A percentile compares a stretch with the other conserved stretches of the same genome.
phyloP scores from a whole-genome alignment of 1,284 basidiomycete species.

The Pseudozyma flocculosa region DNA sequence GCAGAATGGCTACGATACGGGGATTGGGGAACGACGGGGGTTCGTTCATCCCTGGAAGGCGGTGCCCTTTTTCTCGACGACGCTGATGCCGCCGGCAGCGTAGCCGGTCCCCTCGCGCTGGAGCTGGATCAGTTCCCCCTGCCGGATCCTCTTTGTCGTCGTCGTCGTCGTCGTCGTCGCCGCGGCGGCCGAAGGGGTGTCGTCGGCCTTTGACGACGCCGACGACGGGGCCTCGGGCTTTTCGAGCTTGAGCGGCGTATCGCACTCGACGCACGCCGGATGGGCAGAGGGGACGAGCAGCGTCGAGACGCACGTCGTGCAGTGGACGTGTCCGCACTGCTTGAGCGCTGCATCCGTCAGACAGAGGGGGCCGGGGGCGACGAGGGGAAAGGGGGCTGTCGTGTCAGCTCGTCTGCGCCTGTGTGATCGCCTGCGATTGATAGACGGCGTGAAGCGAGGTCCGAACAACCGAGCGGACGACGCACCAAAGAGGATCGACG shows the following conservation, averaged over 20 bases:
- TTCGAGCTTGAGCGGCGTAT: slow-evolving; percentile 3
- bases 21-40: too few relatives aligned
- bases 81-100: slow-evolving; percentile 10
- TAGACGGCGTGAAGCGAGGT: too few relatives aligned
- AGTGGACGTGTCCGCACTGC: slow-evolving; percentile 76
- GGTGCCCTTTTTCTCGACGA: slow-evolving; percentile 12
- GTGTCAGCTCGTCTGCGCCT: too few relatives aligned
- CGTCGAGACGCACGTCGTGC: slow-evolving; percentile 80
- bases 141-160: slow-evolving; percentile 61
- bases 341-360: slow-evolving; percentile 62
- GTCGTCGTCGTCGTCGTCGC: too few relatives aligned
- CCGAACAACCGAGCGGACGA: neutral
- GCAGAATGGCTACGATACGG: too few relatives aligned
- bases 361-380: neutral
- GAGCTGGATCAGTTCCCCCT: slow-evolving; percentile 53
- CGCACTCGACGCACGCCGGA: neutral
- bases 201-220: slow-evolving; percentile 59
- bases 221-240: neutral
- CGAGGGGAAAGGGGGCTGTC: too few relatives aligned
- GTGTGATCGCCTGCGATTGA: too few relatives aligned
- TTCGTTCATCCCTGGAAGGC: slow-evolving; percentile 19
- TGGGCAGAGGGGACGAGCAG: slow-evolving; percentile 70
- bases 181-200: slow-evolving; percentile 83
- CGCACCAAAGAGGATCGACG: slow-evolving; percentile 2
- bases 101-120: slow-evolving; percentile 24